Evolutionary conservation across 192 early-diverging fungal species (phyloP), one percentile per base, ranked within the genome.

Genomic region (Oehlia diaphana): DNA sequence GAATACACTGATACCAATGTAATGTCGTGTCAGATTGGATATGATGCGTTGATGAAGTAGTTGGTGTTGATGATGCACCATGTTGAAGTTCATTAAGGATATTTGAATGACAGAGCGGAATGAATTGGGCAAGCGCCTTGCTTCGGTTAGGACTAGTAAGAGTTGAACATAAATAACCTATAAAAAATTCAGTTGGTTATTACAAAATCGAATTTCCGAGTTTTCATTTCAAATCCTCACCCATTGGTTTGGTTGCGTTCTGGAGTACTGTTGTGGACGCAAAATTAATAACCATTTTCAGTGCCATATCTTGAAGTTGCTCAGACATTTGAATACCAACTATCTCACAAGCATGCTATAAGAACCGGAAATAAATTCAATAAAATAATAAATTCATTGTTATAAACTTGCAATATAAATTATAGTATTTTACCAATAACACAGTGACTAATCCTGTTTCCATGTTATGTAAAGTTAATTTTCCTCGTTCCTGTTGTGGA

Each of bases 1-100:
- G 69, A 47, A 94, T 90, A 23, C 81, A 84, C 69, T 96, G 95
- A 77, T 92, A 89, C 91, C 94, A 96, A 80, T 96, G 95, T 35
- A 95, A 81, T 10, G 86, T 88, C 0, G 93, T 83, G 79, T 93
- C 92, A 5, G 89, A 89, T 81, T 81, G 85, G 49, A 80, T 81
- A 47, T 79, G 80, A 12, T 84, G 85, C 3, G 85, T 90, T 58
- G 83, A 78, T 16, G 85, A 79, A 58, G 85, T 79, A 0, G 89
- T 85, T 16, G 88, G 86, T 5, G 82, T 81, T 0, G 90, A 86
- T 3, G 86, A 82, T 39, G 94, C 94, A 19, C 90, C 92, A 33
- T 90, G 85, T 47, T 89, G 84, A 42, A 96, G 73, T 75, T 96
- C 94, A 10, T 76, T 82, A 31, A 84, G 67, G 58, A 96, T 95